Evolutionary conservation across 768 basidiomycete genomes (phyloP).

Genomic region (Tulasnella calospora): DNA sequence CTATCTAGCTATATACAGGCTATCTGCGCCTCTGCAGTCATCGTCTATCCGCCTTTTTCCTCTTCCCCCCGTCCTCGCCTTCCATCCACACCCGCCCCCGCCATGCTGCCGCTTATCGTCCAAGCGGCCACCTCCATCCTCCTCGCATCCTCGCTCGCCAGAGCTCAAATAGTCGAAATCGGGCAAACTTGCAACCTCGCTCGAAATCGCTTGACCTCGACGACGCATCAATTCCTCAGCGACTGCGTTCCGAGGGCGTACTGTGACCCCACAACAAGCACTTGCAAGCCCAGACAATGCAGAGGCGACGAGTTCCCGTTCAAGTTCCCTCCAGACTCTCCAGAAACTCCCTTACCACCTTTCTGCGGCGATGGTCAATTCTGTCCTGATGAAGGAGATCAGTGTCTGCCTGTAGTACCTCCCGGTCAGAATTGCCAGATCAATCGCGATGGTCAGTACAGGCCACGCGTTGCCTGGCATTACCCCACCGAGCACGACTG

Average conservation of each 20-base stretch:
- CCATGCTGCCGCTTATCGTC: constrained; percentile 1
- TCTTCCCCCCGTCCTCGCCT: neutral
- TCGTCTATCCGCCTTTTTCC: neutral
- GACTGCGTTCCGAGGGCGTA: constrained; percentile 69
- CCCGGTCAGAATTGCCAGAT: constrained; percentile 73
- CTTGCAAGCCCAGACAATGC: constrained; percentile 62
- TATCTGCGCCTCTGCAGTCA: neutral
- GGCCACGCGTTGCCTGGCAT: neutral
- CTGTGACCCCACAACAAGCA: constrained; percentile 48
- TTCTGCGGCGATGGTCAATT: constrained; percentile 60
- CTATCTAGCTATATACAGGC: neutral
- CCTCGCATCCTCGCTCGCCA: neutral
- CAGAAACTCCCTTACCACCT: constrained; percentile 46
- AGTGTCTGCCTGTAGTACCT: constrained; percentile 54
- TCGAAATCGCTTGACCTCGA: constrained; percentile 59
- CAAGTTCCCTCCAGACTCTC: constrained; percentile 11
- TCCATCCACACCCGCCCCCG: neutral
- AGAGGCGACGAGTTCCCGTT: constrained; percentile 73
- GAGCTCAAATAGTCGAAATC: neutral
- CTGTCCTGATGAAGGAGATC: constrained; percentile 78
- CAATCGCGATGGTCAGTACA: constrained; percentile 68
- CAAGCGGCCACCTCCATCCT: neutral
- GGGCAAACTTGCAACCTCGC: constrained; percentile 14
- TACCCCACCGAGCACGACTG: neutral
- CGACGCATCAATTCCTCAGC: constrained; percentile 73